Base-by-base conservation (phyloP, 2,329 filamentous ascomycete genomes). In the Fusarium sterilihyphosum region DNA sequence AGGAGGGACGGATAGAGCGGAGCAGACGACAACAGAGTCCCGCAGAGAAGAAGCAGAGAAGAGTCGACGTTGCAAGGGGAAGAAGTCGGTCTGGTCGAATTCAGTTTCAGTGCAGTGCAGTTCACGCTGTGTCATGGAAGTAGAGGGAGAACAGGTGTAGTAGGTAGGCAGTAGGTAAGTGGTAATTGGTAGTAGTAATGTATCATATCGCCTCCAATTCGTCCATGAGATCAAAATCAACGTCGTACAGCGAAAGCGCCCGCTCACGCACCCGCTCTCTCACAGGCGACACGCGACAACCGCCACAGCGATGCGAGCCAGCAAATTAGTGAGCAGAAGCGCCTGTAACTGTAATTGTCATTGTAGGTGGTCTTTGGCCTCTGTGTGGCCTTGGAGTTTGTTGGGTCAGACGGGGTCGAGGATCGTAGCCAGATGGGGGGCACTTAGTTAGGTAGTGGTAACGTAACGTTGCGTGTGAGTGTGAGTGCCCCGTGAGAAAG, bases 401-500 rank as follows among this genome's bases (percentile, higher is more conserved):
- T 72, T 74, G 62, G 71, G 67, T 73, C 67, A 64, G 63, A 72
- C 64, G 52, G 35, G 52, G 52, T 40, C 52, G 52, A 56, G 35
- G 52, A 56, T 56, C 52, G 35, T 41, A 41, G 52, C 52, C 52
- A 56, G 52, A 56, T 29, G 35, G 24, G 52, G 35, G 35, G 66
- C 60, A 29, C 26, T 49, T 31, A 60, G 62, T 67, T 37, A 18
- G 37, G 37, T 38, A 38, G 37, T 73, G 65, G 70, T 72, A 73
- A 60, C 57, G 65, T 68, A 68, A 75, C 73, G 73, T 75, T 75
- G 73, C 73, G 73, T 74, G 72, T 62, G 64, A 66, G 73, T 74
- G 72, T 62, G 68, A 70, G 68, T 54, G 60, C 63, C 54, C 71
- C 60, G 67, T 73, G 68, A 74, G 73, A 73, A 73, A 68, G 56